Evolutionary conservation across 495 filamentous ascomycete species (phyloP), one percentile per base, ranked within the genome.

Genomic region (Bacidia gigantensis): DNA sequence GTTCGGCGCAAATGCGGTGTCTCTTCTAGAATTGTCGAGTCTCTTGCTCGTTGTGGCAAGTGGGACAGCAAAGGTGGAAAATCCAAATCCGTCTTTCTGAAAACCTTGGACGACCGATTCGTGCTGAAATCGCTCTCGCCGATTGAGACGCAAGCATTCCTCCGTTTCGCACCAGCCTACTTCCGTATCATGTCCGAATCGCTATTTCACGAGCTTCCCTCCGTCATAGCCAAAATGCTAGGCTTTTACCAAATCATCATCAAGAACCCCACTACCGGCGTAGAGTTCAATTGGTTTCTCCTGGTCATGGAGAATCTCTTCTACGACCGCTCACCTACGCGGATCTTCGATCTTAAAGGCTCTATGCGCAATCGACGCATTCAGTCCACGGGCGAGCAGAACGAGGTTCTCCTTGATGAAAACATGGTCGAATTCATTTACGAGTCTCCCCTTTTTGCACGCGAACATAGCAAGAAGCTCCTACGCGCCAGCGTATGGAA

Each of bases 361-460:
- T 93, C 87, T 2, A 97, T 99, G 93, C 82, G 92, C 22, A 97
- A 99, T 66, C 84, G 92, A 59, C 92, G 92, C 62, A 92, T 95
- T 35, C 82, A 96, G 61, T 84, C 83, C 45, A 99, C 92, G 3
- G 92, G 92, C 47, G 88, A 97, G 64, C 83, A 86, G 56, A 87
- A 96, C 58, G 92, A 99, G 64, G 92, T 99, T 5, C 78, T 99
- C 18, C 78, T 97, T 3, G 92, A 99, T 60, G 92, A 97, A 62
- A 99, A 99, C 69, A 95, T 99, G 81, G 92, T 99, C 10, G 92
- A 99, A 61, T 95, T 93, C 62, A 97, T 99, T 59, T 97, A 95
- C 64, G 92, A 97, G 63, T 89, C 87, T 1, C 92, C 92, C 0
- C 75, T 99, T 17, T 99, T 97, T 62, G 81, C 87, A 1, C 80